phyloP scores from a whole-genome alignment of 139 green algal genomes.

The Closterium sp. region DNA sequence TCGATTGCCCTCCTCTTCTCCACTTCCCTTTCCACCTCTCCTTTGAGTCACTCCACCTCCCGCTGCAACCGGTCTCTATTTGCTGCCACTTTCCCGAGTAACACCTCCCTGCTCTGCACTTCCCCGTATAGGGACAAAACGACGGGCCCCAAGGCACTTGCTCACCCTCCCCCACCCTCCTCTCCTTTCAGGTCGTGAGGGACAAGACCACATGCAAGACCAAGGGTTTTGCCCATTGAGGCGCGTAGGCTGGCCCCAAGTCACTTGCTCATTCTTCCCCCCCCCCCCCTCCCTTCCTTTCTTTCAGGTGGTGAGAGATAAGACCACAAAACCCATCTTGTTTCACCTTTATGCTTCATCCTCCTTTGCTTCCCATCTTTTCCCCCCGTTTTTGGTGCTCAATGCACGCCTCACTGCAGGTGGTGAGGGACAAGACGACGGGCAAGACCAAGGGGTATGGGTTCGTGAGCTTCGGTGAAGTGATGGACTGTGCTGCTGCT shows the following conservation, averaged over 20 bases:
- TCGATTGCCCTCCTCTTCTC: too few species aligned
- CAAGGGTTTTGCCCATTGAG: too few species aligned
- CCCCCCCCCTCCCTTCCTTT: neutral
- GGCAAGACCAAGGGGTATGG: conserved; percentile 89
- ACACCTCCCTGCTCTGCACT: too few species aligned
- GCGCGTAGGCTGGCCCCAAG: too few species aligned
- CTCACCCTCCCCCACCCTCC: too few species aligned
- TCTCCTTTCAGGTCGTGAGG: conserved; percentile 66
- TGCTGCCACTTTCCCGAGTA: too few species aligned
- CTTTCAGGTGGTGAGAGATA: conserved; percentile 75
- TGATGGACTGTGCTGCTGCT: conserved; percentile 75
- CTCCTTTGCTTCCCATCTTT: neutral
- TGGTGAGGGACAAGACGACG: conserved; percentile 74
- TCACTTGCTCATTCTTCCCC: too few species aligned
- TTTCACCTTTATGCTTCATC: neutral
- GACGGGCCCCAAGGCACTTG: too few species aligned
- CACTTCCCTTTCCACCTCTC: too few species aligned
- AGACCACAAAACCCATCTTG: conserved; percentile 33
- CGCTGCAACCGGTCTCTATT: too few species aligned
- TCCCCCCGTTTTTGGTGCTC: neutral
- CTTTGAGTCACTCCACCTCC: too few species aligned
- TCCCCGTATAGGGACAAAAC: too few species aligned
- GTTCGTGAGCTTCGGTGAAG: conserved; percentile 87
- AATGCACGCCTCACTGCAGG: conserved; percentile 43
- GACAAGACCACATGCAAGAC: conserved; percentile 75